phyloP scores from a whole-genome alignment of 2,329 filamentous ascomycete species.

The Ramichloridium luteum region DNA sequence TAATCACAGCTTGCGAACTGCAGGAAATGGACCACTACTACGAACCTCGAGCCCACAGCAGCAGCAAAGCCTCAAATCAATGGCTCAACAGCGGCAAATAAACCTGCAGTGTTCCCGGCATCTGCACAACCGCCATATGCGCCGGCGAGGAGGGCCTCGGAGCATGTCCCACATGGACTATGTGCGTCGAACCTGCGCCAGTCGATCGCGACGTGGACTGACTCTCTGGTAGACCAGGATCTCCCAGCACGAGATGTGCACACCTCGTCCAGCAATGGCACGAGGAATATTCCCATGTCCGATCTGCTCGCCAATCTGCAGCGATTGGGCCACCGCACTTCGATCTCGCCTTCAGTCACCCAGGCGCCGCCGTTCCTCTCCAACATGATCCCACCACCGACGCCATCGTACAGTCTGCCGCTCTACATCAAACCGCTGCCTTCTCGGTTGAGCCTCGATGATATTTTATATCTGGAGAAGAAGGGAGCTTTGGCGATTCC shows the following conservation, averaged over 20 bases:
- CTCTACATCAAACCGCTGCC: constrained; percentile 72
- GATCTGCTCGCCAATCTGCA: constrained; percentile 23
- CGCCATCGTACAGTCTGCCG: constrained; percentile 36
- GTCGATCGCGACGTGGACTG: no score
- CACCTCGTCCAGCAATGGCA: background rate
- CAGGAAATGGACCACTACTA: constrained; percentile 25
- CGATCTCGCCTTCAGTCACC: constrained; percentile 11
- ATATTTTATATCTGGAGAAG: constrained; percentile 67
- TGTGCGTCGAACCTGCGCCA: no score
- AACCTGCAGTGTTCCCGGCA: constrained; percentile 18
- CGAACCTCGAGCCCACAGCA: no score
- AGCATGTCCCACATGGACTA: constrained; percentile 51
- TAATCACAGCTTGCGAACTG: background rate
- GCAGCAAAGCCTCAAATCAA: constrained; percentile 12
- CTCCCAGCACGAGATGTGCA: constrained; percentile 8
- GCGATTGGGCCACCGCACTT: constrained; percentile 14
- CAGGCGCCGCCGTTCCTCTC: constrained; percentile 16
- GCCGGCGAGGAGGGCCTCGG: constrained; percentile 16
- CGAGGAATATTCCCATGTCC: background rate
- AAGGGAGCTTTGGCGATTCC: constrained; percentile 80
- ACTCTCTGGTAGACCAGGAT: constrained; percentile 18
- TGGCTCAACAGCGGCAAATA: constrained; percentile 11
- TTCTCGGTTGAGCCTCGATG: constrained; percentile 62
- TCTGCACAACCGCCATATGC: constrained; percentile 23
- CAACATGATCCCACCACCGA: constrained; percentile 16